Evolutionary conservation across 495 filamentous ascomycete species (phyloP).

Genomic region (Hamigera avellanea): DNA sequence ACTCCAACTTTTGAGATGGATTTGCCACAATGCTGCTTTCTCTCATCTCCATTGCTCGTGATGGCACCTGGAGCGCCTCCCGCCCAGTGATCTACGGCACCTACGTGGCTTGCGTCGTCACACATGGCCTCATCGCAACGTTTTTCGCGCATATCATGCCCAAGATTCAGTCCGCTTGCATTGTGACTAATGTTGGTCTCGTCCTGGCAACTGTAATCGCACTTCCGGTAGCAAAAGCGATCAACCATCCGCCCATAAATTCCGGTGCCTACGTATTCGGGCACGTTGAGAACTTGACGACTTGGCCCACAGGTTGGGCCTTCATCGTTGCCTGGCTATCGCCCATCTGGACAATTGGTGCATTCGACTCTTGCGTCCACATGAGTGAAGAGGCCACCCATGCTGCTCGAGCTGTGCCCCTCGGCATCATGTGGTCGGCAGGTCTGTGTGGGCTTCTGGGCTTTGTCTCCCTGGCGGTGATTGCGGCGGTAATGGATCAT

Average conservation of each 20-base stretch:
- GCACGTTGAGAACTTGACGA: slow-evolving; percentile 40
- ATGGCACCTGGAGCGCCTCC: slow-evolving; percentile 51
- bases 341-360: slow-evolving; percentile 55
- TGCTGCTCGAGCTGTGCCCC: slow-evolving; percentile 47
- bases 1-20: slow-evolving; percentile 34
- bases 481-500: slow-evolving; percentile 28
- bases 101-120: slow-evolving; percentile 45
- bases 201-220: slow-evolving; percentile 55
- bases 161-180: slow-evolving; percentile 52
- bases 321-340: slow-evolving; percentile 51
- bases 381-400: slow-evolving; percentile 52
- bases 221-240: slow-evolving; percentile 43
- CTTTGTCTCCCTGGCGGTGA: slow-evolving; percentile 35
- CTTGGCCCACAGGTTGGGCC: slow-evolving; percentile 46
- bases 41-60: slow-evolving; percentile 47
- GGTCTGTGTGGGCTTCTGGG: slow-evolving; percentile 34
- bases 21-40: slow-evolving; percentile 43
- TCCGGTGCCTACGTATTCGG: slow-evolving; percentile 28
- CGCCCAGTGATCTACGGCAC: slow-evolving; percentile 51
- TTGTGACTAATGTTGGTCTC: slow-evolving; percentile 50
- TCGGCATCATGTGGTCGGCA: slow-evolving; percentile 41
- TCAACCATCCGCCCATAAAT: slow-evolving; percentile 21
- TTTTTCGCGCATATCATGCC: slow-evolving; percentile 49
- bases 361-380: slow-evolving; percentile 39
- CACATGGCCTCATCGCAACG: slow-evolving; percentile 48